Conservation (phyloP, 1,284 basidiomycete genomes). For the Boletus semigastroideus region DNA sequence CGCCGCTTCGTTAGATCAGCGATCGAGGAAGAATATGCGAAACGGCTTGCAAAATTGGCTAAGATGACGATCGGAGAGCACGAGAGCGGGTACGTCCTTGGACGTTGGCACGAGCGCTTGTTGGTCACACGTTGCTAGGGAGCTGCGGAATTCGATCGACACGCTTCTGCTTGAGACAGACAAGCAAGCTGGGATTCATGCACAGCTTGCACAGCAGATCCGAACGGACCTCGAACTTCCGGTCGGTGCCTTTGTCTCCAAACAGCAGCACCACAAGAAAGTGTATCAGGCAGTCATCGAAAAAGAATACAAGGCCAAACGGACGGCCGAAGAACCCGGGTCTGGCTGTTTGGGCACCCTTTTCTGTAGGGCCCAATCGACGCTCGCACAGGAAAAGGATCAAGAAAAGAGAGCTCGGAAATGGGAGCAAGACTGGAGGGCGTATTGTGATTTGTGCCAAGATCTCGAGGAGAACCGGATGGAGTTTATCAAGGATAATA, state of each 20-base stretch:
- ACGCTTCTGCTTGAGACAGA: constrained; percentile 83
- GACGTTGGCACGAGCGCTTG: background rate
- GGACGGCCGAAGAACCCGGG: constrained; percentile 92
- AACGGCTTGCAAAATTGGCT: constrained; percentile 80
- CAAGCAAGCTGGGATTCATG: constrained; percentile 71
- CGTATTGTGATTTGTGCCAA: constrained; percentile 91
- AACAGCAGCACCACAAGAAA: constrained; percentile 77
- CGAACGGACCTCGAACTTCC: constrained; percentile 77
- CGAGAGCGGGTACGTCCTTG: constrained; percentile 78
- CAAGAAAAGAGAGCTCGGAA: constrained; percentile 92
- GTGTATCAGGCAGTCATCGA: constrained; percentile 74
- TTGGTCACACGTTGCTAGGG: constrained; percentile 44
- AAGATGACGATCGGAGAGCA: constrained; percentile 80
- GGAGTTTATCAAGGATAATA: constrained; percentile 91
- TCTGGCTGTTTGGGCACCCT: constrained; percentile 94
- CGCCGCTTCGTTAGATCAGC: constrained; percentile 47
- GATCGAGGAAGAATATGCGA: constrained; percentile 96
- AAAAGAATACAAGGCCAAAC: constrained; percentile 85
- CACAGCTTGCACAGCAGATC: constrained; percentile 72
- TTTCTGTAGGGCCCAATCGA: constrained; percentile 91
- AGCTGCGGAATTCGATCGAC: constrained; percentile 77
- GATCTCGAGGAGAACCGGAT: constrained; percentile 94
- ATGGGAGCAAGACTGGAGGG: constrained; percentile 96
- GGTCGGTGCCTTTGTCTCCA: constrained; percentile 59
- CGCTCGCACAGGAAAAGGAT: constrained; percentile 91